phyloP scores from a whole-genome alignment of 495 filamentous ascomycete genomes.

The Aspergillus mulundensis region DNA sequence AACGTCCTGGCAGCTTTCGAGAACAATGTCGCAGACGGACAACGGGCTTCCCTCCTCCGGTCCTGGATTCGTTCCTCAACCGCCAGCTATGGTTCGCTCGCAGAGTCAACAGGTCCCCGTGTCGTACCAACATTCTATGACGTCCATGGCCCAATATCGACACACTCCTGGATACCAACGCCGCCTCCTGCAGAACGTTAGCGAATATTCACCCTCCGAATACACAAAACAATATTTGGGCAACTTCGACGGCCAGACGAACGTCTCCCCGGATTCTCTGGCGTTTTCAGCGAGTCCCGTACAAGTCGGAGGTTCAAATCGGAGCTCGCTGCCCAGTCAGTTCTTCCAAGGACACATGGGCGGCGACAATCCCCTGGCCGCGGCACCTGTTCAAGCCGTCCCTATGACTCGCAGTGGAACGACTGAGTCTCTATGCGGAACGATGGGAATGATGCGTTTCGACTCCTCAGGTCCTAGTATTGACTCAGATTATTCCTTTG shows the following conservation, averaged over 20 bases:
- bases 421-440: constrained; percentile 41
- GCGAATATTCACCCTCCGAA: constrained; percentile 42
- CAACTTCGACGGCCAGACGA: constrained; percentile 21
- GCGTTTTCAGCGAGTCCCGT: constrained; percentile 26
- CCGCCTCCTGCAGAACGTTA: constrained; percentile 34
- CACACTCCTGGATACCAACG: constrained; percentile 34
- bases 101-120: constrained; percentile 42
- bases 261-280: constrained; percentile 28
- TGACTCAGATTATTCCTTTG: constrained; percentile 28
- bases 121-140: constrained; percentile 31
- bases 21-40: constrained; percentile 24
- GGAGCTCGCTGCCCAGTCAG: constrained; percentile 16
- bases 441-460: constrained; percentile 43
- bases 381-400: constrained; percentile 24
- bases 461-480: constrained; percentile 37
- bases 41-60: constrained; percentile 18
- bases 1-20: constrained; percentile 23
- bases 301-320: constrained; percentile 26
- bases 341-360: constrained; percentile 16
- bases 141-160: constrained; percentile 27
- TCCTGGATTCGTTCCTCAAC: constrained; percentile 27
- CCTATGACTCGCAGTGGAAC: constrained; percentile 47
- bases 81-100: constrained; percentile 42
- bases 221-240: constrained; percentile 38
- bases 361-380: constrained; percentile 14